These are phyloP conservation scores for Lasiodiplodia theobromae DNA, from an alignment of 2,329 filamentous ascomycete genomes.

Conservation along the genomic window DNA sequence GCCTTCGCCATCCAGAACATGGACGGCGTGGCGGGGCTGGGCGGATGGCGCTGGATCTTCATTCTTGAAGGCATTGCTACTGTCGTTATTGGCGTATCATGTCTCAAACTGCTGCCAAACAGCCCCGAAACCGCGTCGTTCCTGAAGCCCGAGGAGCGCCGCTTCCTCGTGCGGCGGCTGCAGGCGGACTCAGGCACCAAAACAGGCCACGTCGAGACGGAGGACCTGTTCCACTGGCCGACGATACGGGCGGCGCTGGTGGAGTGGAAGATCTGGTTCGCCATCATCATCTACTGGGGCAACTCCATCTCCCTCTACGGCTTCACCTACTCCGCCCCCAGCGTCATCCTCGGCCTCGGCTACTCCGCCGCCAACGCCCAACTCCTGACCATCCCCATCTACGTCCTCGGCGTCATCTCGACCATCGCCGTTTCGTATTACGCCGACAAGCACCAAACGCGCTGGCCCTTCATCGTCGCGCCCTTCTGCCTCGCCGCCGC, in stretches of 20 bases:
- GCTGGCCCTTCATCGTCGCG: conserved; percentile 39
- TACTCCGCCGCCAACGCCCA: conserved; percentile 42
- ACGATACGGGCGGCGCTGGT: neutral
- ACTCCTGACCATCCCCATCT: conserved; percentile 40
- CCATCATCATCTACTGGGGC: conserved; percentile 25
- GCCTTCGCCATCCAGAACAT: conserved; percentile 64
- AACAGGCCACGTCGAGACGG: conserved; percentile 7
- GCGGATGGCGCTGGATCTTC: conserved; percentile 41
- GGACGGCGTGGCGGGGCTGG: conserved; percentile 56
- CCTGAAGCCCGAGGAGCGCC: conserved; percentile 37
- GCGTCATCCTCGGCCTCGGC: conserved; percentile 34
- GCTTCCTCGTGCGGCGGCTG: conserved; percentile 38
- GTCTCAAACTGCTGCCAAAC: conserved; percentile 64
- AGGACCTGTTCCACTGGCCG: conserved; percentile 16
- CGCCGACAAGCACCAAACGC: conserved; percentile 38
- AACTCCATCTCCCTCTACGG: conserved; percentile 18
- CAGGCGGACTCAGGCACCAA: conserved; percentile 13
- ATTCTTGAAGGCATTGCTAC: conserved; percentile 32
- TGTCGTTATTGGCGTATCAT: conserved; percentile 23
- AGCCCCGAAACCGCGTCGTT: conserved; percentile 52
- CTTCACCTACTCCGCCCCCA: conserved; percentile 2
- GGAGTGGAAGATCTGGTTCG: conserved; percentile 30
- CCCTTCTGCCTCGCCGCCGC: conserved; percentile 44
- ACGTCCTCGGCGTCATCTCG: conserved; percentile 37
- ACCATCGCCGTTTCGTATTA: conserved; percentile 36